phyloP scores from a whole-genome alignment of 1,284 basidiomycete species.

The Trichosporon coremiiforme region DNA sequence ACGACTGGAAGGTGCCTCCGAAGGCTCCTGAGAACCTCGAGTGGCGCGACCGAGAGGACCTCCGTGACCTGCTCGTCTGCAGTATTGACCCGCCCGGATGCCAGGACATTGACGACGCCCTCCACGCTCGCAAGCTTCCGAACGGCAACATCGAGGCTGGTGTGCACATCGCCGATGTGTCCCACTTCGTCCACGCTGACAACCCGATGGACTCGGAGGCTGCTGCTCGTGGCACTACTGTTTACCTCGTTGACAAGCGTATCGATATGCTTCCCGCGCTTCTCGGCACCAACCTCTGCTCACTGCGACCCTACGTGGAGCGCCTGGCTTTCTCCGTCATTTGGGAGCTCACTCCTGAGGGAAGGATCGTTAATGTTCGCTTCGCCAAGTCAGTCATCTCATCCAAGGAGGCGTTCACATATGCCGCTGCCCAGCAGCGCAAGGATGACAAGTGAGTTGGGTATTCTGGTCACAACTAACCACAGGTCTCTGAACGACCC shows the following conservation, averaged over 20 bases:
- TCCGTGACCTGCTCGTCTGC: constrained; percentile 84
- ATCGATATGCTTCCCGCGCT: constrained; percentile 98
- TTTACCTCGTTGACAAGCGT: constrained; percentile 97
- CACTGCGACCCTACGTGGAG: constrained; percentile 89
- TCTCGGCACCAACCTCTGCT: constrained; percentile 95
- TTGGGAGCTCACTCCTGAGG: constrained; percentile 87
- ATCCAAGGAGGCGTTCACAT: constrained; percentile 95
- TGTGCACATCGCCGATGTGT: constrained; percentile 98
- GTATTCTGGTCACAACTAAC: constrained; percentile 8
- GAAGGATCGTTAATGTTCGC: constrained; percentile 84
- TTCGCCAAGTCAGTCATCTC: constrained; percentile 97
- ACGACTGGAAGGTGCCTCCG: constrained; percentile 87
- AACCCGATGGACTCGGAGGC: constrained; percentile 98
- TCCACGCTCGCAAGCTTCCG: constrained; percentile 86
- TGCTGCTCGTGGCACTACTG: constrained; percentile 91
- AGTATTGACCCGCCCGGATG: constrained; percentile 98
- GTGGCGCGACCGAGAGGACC: constrained; percentile 87
- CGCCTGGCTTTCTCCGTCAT: constrained; percentile 93
- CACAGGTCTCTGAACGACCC: constrained; percentile 73
- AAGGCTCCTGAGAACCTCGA: constrained; percentile 64
- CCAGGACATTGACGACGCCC: constrained; percentile 97
- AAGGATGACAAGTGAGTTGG: constrained; percentile 82
- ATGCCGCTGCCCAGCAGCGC: constrained; percentile 91
- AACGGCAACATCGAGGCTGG: constrained; percentile 98
- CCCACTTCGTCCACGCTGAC: constrained; percentile 90